Evolutionary conservation across 2,329 filamentous ascomycete species (phyloP).

Genomic region (Xenoacremonium recifei): DNA sequence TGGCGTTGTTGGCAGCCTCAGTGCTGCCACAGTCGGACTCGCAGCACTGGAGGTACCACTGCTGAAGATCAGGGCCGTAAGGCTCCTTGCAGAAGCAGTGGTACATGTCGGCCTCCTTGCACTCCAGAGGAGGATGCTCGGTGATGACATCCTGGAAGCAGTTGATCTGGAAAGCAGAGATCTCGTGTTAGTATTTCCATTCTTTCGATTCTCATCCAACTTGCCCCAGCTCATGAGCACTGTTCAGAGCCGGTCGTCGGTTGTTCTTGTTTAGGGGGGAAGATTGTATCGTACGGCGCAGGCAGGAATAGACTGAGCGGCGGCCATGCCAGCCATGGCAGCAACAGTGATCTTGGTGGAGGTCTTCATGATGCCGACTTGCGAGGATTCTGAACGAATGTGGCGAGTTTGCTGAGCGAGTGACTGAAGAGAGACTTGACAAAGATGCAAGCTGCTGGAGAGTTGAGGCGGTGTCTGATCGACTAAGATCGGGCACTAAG

Average conservation of each 20-base stretch:
- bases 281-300: conserved; percentile 14
- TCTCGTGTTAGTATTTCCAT: background rate
- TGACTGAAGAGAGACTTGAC: background rate
- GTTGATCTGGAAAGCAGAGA: conserved; percentile 19
- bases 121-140: conserved; percentile 25
- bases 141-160: conserved; percentile 28
- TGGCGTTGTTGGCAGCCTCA: conserved; percentile 10
- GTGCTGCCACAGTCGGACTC: conserved; percentile 11
- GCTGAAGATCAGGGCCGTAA: conserved; percentile 14
- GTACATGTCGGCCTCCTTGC: conserved; percentile 30
- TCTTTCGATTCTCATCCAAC: background rate
- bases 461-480: conserved; percentile 1
- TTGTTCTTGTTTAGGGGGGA: background rate
- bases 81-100: conserved; percentile 26
- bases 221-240: background rate
- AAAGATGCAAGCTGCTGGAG: conserved; percentile 1
- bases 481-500: background rate
- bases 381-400: background rate
- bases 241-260: no score
- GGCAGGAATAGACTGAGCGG: conserved; percentile 5
- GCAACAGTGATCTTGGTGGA: conserved; percentile 7
- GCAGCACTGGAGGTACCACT: conserved; percentile 22
- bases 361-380: conserved; percentile 14
- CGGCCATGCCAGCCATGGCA: conserved; percentile 9
- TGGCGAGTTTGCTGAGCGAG: conserved; percentile 1